Percentiles rank a stretch among this genome's conserved stretches.
These are phyloP conservation scores for Paecilomyces dactylethromorphus DNA, from an alignment of 2,329 filamentous ascomycete species.

Conservation along the genomic window DNA sequence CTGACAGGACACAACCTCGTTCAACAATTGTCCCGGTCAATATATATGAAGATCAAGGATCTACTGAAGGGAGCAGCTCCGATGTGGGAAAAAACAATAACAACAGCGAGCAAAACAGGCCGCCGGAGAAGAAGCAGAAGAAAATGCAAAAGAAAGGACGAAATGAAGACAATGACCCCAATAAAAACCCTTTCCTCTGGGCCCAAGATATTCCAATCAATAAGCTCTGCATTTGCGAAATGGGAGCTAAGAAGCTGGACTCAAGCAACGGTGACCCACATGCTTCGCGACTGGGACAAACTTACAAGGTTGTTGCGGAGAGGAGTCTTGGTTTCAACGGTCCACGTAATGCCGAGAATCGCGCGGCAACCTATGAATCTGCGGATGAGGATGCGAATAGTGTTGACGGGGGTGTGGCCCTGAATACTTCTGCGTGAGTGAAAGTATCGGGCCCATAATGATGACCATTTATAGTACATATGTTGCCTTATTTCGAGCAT, in stretches of 20 bases:
- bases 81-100: conserved; percentile 24
- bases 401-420: background rate
- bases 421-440: background rate
- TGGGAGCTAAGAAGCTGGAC: conserved; percentile 69
- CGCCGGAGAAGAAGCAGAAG: conserved; percentile 1
- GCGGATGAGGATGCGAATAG: background rate
- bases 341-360: background rate
- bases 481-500: no score
- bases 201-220: conserved; percentile 62
- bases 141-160: conserved; percentile 12
- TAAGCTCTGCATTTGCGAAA: conserved; percentile 70
- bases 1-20: conserved; percentile 13
- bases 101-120: background rate
- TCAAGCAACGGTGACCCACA: conserved; percentile 29
- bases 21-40: background rate
- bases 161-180: conserved; percentile 44
- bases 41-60: background rate
- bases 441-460: background rate
- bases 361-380: background rate
- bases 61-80: background rate
- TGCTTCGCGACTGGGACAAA: conserved; percentile 45
- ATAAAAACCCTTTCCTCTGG: conserved; percentile 54
- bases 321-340: conserved; percentile 17
- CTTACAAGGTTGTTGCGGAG: conserved; percentile 46
- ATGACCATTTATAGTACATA: no score